These are phyloP conservation scores for Zea luxurians DNA, from an alignment of 176 grass and related monocot genomes.

Conservation along the genomic window DNA sequence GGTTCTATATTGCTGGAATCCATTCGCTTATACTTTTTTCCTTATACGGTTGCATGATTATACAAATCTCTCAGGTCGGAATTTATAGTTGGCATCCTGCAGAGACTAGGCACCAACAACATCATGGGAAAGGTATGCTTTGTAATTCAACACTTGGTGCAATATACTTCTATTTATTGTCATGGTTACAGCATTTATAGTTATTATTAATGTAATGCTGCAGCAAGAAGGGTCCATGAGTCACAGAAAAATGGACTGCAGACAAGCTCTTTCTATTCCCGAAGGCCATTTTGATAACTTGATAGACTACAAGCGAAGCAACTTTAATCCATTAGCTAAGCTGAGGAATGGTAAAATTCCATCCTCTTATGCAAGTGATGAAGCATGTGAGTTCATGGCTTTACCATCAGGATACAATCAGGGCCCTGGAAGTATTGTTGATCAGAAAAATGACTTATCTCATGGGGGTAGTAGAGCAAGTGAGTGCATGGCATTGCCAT, in stretches of 20 bases:
- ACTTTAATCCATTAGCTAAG: conserved; percentile 11
- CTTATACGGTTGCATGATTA: conserved; percentile 12
- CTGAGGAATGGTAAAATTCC: conserved; percentile 22
- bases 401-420: conserved; percentile 37
- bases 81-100: conserved; percentile 52
- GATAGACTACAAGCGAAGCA: conserved; percentile 35
- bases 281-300: conserved; percentile 14
- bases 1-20: conserved; percentile 19
- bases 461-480: conserved; percentile 20
- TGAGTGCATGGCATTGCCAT: conserved; percentile 47
- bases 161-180: conserved; percentile 29
- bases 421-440: conserved; percentile 16
- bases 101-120: conserved; percentile 48
- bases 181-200: conserved; percentile 22
- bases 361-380: conserved; percentile 18
- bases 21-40: conserved; percentile 26
- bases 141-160: conserved; percentile 12
- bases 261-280: conserved; percentile 22
- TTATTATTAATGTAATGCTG: conserved; percentile 40
- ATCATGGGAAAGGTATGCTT: conserved; percentile 45
- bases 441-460: conserved; percentile 29
- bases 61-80: conserved; percentile 60
- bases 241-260: conserved; percentile 10
- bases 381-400: conserved; percentile 28
- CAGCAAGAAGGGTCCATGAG: conserved; percentile 27